phyloP scores from a whole-genome alignment of 352 stramenopile species.

The Poterioochromonas sp. region DNA sequence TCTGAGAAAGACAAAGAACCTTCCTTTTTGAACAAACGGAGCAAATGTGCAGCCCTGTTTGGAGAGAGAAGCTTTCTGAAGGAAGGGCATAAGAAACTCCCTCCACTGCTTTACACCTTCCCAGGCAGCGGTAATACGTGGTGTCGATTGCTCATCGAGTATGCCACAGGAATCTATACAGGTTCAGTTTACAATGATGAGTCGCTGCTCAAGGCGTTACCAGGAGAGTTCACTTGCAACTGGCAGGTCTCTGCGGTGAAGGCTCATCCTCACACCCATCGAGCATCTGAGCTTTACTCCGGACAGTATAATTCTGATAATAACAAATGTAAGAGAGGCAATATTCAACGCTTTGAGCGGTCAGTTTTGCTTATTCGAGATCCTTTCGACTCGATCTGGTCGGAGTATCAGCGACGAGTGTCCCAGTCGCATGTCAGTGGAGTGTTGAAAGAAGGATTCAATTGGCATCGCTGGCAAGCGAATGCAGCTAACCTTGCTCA shows the following conservation, averaged over 20 bases:
- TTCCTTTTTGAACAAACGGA: too few relatives aligned
- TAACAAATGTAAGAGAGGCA: constrained; percentile 24
- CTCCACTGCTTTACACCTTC: constrained; percentile 23
- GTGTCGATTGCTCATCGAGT: constrained; percentile 37
- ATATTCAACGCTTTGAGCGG: constrained; percentile 17
- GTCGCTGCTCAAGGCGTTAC: constrained; percentile 26
- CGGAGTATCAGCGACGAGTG: constrained; percentile 38
- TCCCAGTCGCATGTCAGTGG: constrained; percentile 22
- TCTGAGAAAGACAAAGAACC: too few relatives aligned
- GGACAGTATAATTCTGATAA: neutral
- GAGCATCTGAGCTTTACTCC: neutral
- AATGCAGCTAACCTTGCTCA: neutral
- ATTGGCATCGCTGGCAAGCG: constrained; percentile 14
- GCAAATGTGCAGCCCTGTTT: too few relatives aligned
- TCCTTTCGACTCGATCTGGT: constrained; percentile 42
- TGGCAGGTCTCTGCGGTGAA: constrained; percentile 27
- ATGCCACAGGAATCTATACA: constrained; percentile 37
- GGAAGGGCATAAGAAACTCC: neutral
- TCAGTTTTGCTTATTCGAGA: constrained; percentile 38
- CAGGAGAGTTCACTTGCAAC: constrained; percentile 34
- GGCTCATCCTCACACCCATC: constrained; percentile 20
- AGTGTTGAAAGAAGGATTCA: neutral
- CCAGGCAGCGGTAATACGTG: constrained; percentile 40
- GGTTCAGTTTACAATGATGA: constrained; percentile 41
- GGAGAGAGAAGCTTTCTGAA: neutral